Percentiles rank a stretch among this genome's conserved stretches.
Evolutionary conservation across 1,284 basidiomycete species (phyloP).

Genomic region (Wallemia hederae): DNA sequence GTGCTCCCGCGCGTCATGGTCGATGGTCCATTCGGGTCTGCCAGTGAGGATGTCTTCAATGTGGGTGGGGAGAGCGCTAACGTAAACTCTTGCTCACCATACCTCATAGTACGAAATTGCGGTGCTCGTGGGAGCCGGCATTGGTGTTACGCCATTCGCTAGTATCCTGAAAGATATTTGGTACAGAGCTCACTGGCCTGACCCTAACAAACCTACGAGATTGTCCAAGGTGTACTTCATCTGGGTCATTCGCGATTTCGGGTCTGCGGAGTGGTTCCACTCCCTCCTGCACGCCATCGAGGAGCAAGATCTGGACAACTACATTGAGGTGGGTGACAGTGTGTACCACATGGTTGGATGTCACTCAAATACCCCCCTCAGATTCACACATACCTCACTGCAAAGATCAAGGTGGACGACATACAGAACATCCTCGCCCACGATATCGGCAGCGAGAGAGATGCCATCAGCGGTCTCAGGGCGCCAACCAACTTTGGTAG

Average conservation of each 20-base stretch:
- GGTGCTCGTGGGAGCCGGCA: slow-evolving; percentile 58
- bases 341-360: neutral
- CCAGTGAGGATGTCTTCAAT: slow-evolving; percentile 56
- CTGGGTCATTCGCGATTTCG: slow-evolving; percentile 51
- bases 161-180: slow-evolving; percentile 39
- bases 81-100: slow-evolving; percentile 1
- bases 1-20: slow-evolving; percentile 64
- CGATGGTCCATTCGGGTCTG: slow-evolving; percentile 58
- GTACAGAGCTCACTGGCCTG: slow-evolving; percentile 56
- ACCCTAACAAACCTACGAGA: slow-evolving; percentile 10
- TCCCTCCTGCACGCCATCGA: slow-evolving; percentile 69
- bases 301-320: slow-evolving; percentile 49
- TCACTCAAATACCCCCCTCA: neutral
- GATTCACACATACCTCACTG: slow-evolving; percentile 72
- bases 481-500: slow-evolving; percentile 77
- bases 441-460: slow-evolving; percentile 61
- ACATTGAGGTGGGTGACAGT: slow-evolving; percentile 28
- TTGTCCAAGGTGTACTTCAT: slow-evolving; percentile 16
- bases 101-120: slow-evolving; percentile 35
- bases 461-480: slow-evolving; percentile 51
- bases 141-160: slow-evolving; percentile 75
- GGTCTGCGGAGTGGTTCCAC: slow-evolving; percentile 26
- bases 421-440: slow-evolving; percentile 66
- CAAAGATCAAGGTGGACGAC: slow-evolving; percentile 57
- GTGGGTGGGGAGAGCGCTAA: slow-evolving; percentile 2